phyloP scores from a whole-genome alignment of 2,329 filamentous ascomycete species.

The Nemania sp. region DNA sequence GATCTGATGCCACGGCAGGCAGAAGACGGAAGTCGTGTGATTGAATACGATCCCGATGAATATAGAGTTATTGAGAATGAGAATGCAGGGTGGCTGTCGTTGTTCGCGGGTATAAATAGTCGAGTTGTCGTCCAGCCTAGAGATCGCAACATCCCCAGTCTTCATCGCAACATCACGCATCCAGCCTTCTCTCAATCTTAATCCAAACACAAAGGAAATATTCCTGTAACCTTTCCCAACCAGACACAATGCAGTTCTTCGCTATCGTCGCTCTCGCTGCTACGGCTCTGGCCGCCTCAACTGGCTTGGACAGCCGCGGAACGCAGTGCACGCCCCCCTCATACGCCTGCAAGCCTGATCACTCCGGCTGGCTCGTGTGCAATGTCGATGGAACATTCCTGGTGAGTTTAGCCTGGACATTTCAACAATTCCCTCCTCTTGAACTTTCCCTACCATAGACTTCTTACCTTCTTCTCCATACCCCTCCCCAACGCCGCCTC shows the following conservation, averaged over 20 bases:
- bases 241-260: constrained; percentile 47
- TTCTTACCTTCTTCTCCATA: neutral
- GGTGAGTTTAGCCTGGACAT: constrained; percentile 38
- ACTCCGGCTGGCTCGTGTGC: constrained; percentile 50
- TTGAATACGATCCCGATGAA: neutral
- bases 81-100: neutral
- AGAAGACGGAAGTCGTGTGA: constrained; percentile 1
- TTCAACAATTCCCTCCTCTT: neutral
- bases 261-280: constrained; percentile 38
- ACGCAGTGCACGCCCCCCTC: constrained; percentile 43
- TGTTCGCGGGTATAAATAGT: constrained; percentile 28
- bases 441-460: neutral
- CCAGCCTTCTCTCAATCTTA: neutral
- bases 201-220: neutral
- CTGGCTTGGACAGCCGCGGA: constrained; percentile 24
- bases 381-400: constrained; percentile 47
- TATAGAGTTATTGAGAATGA: neutral
- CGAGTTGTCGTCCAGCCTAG: neutral
- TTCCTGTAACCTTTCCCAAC: neutral
- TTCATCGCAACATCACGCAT: constrained; percentile 28
- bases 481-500: neutral
- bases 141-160: constrained; percentile 30
- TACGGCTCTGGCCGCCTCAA: constrained; percentile 39
- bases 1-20: neutral
- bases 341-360: constrained; percentile 48